Evolutionary conservation across 1,284 basidiomycete species (phyloP), one percentile per base, ranked within the genome.

Genomic region (Leccinum insigne): DNA sequence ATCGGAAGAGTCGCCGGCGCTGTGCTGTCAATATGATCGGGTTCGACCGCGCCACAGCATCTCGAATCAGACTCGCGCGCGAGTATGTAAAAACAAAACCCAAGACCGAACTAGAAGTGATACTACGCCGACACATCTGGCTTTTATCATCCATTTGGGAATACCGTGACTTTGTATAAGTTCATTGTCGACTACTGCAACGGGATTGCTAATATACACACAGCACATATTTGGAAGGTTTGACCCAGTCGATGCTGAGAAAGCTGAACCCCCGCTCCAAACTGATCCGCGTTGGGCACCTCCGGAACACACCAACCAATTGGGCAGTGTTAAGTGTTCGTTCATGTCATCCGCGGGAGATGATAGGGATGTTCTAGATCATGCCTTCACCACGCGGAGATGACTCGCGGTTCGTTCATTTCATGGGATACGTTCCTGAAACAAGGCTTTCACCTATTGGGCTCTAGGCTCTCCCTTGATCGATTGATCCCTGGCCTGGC

Each of bases 181-280:
- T 54, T 61, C 5, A 26, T 42, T 7, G 57, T 64, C 52, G 44
- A 64, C 63, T 60, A 21, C 62, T 21, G 63, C 61, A 59, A 66
- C 63, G 59, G 32, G 66, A 66, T 67, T 70, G 59, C 62, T 61
- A 63, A 58, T 60, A 56, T 21, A 63, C 44, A 52, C 29, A 42
- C 26, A 44, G 29, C 58, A 65, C 66, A 16, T 60, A 63, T 69
- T 69, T 64, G 67, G 72, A 64, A 74, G 38, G 56, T 63, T 29
- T 40, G 54, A 40, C 14, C 70, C 61, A 29, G 21, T 40, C 35
- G 14, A 18, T 16, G 38, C 38, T 40, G 40, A 59, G 58, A 63
- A 60, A 23, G 61, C 42, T 61, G 62, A 62, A 44, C 16, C 58
- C 21, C 49, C 49, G 63, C 61, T 67, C 26, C 60, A 63, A 57